Percentiles rank a stretch among this genome's conserved stretches.
Conservation (phyloP, 78 protist species). For the Chrysochromulina parva region DNA sequence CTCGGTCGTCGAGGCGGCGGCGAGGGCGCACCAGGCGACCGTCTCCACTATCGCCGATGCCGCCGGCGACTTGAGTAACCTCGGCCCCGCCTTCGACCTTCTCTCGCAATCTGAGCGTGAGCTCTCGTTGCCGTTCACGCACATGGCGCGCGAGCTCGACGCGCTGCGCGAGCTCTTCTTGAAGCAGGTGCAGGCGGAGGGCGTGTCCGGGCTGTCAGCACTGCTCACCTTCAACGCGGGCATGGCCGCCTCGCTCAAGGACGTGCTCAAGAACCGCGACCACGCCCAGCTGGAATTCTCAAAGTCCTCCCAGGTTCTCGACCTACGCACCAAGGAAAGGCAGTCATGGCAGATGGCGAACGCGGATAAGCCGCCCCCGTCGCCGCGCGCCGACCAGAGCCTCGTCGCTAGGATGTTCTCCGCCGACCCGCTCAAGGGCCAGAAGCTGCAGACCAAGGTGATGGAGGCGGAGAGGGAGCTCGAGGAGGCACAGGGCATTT, state of each 20-base stretch:
- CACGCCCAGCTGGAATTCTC: background rate
- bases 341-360: too few relatives aligned
- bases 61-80: background rate
- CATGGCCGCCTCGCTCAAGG: background rate
- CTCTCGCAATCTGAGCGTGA: constrained; percentile 5
- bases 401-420: too few relatives aligned
- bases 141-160: background rate
- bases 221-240: constrained; percentile 8
- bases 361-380: too few relatives aligned
- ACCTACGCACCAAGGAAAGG: too few relatives aligned
- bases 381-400: too few relatives aligned
- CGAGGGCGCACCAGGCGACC: background rate
- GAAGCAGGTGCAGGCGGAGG: background rate
- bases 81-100: background rate
- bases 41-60: background rate
- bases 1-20: background rate
- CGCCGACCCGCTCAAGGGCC: too few relatives aligned
- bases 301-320: too few relatives aligned
- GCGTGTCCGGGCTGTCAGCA: background rate
- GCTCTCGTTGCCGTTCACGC: constrained; percentile 5
- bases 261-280: background rate
- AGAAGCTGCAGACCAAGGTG: too few relatives aligned
- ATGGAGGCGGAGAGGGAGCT: too few relatives aligned
- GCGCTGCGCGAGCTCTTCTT: background rate
- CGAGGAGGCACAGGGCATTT: too few relatives aligned